Base-by-base conservation (phyloP, 2,329 filamentous ascomycete genomes). In the Pseudohalonectria lignicola region DNA sequence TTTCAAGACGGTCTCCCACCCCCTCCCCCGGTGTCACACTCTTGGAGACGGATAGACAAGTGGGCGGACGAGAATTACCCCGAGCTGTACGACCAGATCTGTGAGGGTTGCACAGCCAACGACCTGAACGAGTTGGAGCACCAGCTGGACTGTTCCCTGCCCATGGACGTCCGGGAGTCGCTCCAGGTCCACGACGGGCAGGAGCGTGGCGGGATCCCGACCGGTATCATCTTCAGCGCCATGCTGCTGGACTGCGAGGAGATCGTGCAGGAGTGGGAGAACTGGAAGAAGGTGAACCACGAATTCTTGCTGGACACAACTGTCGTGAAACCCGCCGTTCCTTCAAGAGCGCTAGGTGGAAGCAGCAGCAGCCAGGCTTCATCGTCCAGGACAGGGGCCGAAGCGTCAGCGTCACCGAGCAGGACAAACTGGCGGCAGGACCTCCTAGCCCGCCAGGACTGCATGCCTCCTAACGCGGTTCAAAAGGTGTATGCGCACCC, bases 181-280 rank as follows among this genome's bases (percentile, higher is more conserved):
- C 65, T 95, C 51, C 79, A 84, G 65, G 60, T 86, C 38, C 92
- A 98, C 58, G 92, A 98, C 53, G 92, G 92, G n/a, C 92, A 98
- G 61, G 92, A 98, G 63, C 82, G 92, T 46, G 86, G 87, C 44
- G 92, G 92, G 45, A 72, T 73, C 41, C 92, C 92, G 1, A 95
- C 90, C 0, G 92, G 92, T 45, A 82, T 96, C 48, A 76, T 98
- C 43, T 96, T 98, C 51, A 76, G 88, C 43, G 82, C 78, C 56
- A 98, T 98, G 92, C 65, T 98, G 45, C 75, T 98, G 41, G 92
- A 98, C 59, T 96, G 92, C 54, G 92, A 98, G 60, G 92, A 98
- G 56, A 94, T 98, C 49, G 82, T 94, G 17, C 87, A 95, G 58
- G 92, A 98, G 57, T 96, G 90, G 86, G 82, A 85, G 51, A 93